Conservation (phyloP, 1,139 yeast genomes). For the Arxiozyma slooffiae region DNA sequence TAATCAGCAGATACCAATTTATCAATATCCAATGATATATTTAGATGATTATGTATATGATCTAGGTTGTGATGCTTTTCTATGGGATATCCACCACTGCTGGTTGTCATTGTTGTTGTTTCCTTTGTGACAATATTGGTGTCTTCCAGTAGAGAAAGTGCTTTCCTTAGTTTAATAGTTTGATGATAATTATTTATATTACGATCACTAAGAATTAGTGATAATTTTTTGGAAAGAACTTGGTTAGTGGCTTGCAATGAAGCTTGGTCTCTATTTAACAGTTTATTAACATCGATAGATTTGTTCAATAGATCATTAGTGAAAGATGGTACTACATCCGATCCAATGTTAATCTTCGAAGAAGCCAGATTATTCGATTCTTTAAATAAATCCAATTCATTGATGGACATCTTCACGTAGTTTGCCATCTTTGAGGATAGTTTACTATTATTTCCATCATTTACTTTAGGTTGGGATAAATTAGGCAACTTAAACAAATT, state of each 20-base stretch:
- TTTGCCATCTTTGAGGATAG: constrained; percentile 6
- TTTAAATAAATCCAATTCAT: constrained; percentile 1
- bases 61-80: not conserved
- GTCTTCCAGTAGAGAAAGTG: constrained; percentile 40
- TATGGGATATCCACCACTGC: no score
- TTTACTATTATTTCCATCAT: not conserved
- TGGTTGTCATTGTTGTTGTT: not conserved
- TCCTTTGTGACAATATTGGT: constrained; percentile 26
- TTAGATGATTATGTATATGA: not conserved
- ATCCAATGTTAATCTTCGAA: not conserved
- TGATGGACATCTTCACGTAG: constrained; percentile 7
- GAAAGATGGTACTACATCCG: not conserved
- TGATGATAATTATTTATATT: constrained; percentile 38
- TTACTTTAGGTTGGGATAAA: not conserved
- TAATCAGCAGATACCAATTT: constrained; percentile 45
- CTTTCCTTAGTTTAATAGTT: constrained; percentile 33
- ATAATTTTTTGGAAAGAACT: constrained; percentile 39
- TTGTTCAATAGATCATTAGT: not conserved
- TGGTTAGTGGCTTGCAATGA: constrained; percentile 18
- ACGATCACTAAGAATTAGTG: constrained; percentile 43
- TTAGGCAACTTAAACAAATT: not conserved
- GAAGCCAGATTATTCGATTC: constrained; percentile 1
- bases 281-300: constrained; percentile 1
- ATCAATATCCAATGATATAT: constrained; percentile 29
- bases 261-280: constrained; percentile 3